Base-by-base conservation (phyloP, 1,284 basidiomycete species). In the Sporisorium exsertum region DNA sequence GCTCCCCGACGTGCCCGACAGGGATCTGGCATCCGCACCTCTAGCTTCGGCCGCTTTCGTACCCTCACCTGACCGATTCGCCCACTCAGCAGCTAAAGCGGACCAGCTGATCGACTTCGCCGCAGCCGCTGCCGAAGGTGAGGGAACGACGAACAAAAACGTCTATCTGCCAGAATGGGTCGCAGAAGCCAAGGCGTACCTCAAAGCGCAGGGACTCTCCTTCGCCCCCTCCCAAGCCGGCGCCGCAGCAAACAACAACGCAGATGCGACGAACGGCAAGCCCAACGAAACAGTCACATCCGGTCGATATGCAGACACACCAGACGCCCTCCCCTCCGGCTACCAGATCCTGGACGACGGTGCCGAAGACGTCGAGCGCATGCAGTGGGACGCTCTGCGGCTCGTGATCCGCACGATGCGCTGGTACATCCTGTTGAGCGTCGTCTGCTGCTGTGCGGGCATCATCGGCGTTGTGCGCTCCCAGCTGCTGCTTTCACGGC, bases 321-420 rank as follows among this genome's bases (percentile, higher is more conserved):
- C 54, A 7, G 51, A 64, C 24, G 32, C 40, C 9, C 35, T 42
- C 12, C 26, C 43, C 2, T 27, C 53, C 27, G 45, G 37, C 51
- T 64, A 32, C 29, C 52, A 45, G 26, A 20, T 46, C 27, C 35
- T 71, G 29, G 70, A 77, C 43, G 71, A 72, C 18, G 64, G 66
- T 6, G 75, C 71, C 5, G 67, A 74, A 26, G 77, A 77, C 20
- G 63, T 56, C 35, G 78, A 80, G 12, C 62, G 76, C n/a, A 63
- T 70, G 52, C 73, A 71, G 37, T 79, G 77, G 79, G 64, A 77
- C 10, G 77, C 79, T 0, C 60, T 77, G 15, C 59, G 76, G 7
- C 59, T 68, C 12, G 64, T 79, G 37, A 68, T 75, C 20, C 43
- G 57, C 10, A 55, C 71, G 6, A 26, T 78, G 33, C 56, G 73